Evolutionary conservation across 2,329 filamentous ascomycete genomes (phyloP), one percentile per base, ranked within the genome.

Genomic region (Alternaria panax): DNA sequence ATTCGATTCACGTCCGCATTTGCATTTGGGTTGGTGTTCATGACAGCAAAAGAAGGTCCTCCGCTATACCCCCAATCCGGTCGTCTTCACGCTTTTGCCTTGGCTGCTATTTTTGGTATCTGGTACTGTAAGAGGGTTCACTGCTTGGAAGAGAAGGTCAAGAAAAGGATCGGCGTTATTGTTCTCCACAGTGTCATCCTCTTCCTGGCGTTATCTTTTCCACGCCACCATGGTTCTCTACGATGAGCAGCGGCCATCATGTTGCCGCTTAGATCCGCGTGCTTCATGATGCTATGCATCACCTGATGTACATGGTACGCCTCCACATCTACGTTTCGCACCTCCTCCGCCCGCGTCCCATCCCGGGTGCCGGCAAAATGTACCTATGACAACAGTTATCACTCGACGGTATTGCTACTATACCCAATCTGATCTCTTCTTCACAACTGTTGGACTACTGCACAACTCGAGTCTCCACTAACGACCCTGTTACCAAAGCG

Each of bases 11-110:
- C 52, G 54, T 56, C 41, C 59, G 60, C 60, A 67, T 66, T 54
- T 69, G 65, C 60, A 68, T 65, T 61, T 63, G 56, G 59, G 48
- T 57, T 59, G 64, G 60, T 64, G 62, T 65, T 68, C 30, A 59
- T 63, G 43, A 58, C 60, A 54, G 62, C 54, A 60, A 61, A 64
- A 64, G 43, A 53, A 47, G 47, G 57, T 60, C 59, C 60, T 65
- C 59, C 48, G 55, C 60, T 66, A 69, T 69, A 69, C 67, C 67
- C 66, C 59, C 45, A 60, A 60, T 54, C 51, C 46, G 59, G 59
- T 50, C 28, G 47, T 59, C 46, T 40, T 57, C 28, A 30, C 27
- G 53, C 22, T 62, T 47, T 51, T 58, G 54, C 38, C 27, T 41
- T 20, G 36, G 12, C 28, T 36, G 40, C 24, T 43, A 24, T 32